phyloP scores from a whole-genome alignment of 768 basidiomycete species.

The Pleurotus salmoneostramineus region DNA sequence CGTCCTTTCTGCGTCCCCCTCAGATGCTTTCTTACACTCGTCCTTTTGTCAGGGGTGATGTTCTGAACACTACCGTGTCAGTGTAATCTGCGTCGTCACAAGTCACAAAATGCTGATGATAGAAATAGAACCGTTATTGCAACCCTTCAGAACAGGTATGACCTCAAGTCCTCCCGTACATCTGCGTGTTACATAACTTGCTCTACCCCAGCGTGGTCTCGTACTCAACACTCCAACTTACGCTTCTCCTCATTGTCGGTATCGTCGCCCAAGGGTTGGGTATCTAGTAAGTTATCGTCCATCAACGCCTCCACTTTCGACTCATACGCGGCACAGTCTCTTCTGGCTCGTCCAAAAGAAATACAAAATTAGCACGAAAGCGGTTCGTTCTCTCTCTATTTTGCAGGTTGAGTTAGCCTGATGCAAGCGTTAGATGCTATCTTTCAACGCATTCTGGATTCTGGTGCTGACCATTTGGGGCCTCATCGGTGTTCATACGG shows the following conservation, averaged over 20 bases:
- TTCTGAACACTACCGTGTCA: conserved; percentile 72
- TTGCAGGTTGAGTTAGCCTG: background rate
- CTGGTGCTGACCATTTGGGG: conserved; percentile 70
- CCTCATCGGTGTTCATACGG: conserved; percentile 70
- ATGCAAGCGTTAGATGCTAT: conserved; percentile 50
- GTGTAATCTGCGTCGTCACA: conserved; percentile 11
- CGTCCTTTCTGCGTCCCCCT: conserved; percentile 6
- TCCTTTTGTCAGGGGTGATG: conserved; percentile 55
- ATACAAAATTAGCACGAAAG: conserved; percentile 61
- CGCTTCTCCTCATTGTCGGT: conserved; percentile 62
- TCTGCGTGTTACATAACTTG: background rate
- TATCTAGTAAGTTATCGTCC: conserved; percentile 53
- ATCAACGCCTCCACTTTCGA: background rate
- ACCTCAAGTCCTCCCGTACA: background rate
- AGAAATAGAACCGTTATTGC: conserved; percentile 57
- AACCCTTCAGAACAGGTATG: conserved; percentile 67
- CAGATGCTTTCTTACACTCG: background rate
- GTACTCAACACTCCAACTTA: conserved; percentile 71
- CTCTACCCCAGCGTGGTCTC: conserved; percentile 47
- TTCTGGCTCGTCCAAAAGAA: conserved; percentile 71
- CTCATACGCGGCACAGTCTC: conserved; percentile 27
- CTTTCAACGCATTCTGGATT: conserved; percentile 72
- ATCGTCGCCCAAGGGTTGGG: conserved; percentile 62
- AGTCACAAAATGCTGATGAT: background rate
- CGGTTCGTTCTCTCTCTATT: conserved; percentile 28